phyloP scores from a whole-genome alignment of 192 early-diverging fungal genomes.

The Linderina pennispora region DNA sequence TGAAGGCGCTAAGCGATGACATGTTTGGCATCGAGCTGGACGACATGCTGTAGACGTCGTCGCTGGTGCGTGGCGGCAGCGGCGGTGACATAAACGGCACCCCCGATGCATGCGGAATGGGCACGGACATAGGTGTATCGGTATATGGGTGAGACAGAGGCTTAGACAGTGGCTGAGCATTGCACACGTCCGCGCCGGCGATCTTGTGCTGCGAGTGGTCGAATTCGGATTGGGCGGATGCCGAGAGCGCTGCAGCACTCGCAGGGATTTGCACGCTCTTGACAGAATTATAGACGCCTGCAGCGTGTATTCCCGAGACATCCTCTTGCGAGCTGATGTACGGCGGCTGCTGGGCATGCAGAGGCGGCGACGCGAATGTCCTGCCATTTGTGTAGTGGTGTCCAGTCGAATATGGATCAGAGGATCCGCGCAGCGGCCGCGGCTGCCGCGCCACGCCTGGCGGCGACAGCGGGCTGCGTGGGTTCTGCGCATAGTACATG shows the following conservation, averaged over 20 bases:
- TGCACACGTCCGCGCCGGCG: background rate
- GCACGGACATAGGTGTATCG: conserved; percentile 20
- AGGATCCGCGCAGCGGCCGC: conserved; percentile 1
- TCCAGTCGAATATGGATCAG: background rate
- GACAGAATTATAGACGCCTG: background rate
- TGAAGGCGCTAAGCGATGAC: background rate
- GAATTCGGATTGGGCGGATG: background rate
- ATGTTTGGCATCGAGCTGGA: background rate
- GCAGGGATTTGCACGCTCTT: background rate
- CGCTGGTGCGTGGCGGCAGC: background rate
- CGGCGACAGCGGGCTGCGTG: conserved; percentile 5
- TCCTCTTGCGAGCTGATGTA: too few relatives aligned
- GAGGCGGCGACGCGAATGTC: too few relatives aligned
- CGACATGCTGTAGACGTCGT: background rate
- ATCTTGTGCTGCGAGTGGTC: background rate
- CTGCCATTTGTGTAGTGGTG: too few relatives aligned
- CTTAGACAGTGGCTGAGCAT: conserved; percentile 7
- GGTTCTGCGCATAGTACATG: conserved; percentile 1
- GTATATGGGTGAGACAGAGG: conserved; percentile 34
- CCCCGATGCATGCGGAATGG: too few relatives aligned
- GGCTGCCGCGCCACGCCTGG: background rate
- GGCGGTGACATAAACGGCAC: conserved; percentile 5
- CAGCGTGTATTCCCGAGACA: too few relatives aligned
- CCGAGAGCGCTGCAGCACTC: background rate
- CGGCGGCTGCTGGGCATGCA: too few relatives aligned